phyloP scores from a whole-genome alignment of 768 basidiomycete genomes.

The Gloeophyllum trabeum region DNA sequence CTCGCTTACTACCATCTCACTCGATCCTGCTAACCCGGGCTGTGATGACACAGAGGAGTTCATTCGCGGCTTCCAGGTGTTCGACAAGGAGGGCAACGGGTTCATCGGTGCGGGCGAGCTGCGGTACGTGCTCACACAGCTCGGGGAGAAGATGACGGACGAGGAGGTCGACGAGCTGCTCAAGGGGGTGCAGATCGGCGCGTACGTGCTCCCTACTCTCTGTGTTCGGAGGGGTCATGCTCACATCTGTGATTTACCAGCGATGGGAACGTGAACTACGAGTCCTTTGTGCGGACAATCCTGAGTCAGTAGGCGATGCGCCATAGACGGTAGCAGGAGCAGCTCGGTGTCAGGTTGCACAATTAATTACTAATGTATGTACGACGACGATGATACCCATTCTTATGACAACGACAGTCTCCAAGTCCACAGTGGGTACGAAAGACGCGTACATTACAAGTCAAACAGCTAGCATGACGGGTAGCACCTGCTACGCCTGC shows the following conservation, averaged over 20 bases:
- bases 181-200: conserved; percentile 88
- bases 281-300: conserved; percentile 92
- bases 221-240: neutral
- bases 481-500: too few relatives aligned
- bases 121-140: conserved; percentile 83
- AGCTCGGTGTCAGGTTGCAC: too few relatives aligned
- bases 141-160: conserved; percentile 97
- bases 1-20: conserved; percentile 2
- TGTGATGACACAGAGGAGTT: conserved; percentile 71
- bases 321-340: too few relatives aligned
- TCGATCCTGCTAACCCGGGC: conserved; percentile 1
- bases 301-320: conserved; percentile 90
- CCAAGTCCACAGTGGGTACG: too few relatives aligned
- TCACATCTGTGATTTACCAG: conserved; percentile 28
- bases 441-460: too few relatives aligned
- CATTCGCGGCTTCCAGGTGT: conserved; percentile 98
- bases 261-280: conserved; percentile 96
- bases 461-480: too few relatives aligned
- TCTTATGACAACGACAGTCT: too few relatives aligned
- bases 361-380: too few relatives aligned
- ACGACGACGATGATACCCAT: too few relatives aligned
- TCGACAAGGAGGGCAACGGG: conserved; percentile 92
- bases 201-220: conserved; percentile 34
- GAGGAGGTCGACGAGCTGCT: conserved; percentile 97
- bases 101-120: conserved; percentile 85